Conservation (phyloP, 2,329 filamentous ascomycete species). For the Colletotrichum camelliae region DNA sequence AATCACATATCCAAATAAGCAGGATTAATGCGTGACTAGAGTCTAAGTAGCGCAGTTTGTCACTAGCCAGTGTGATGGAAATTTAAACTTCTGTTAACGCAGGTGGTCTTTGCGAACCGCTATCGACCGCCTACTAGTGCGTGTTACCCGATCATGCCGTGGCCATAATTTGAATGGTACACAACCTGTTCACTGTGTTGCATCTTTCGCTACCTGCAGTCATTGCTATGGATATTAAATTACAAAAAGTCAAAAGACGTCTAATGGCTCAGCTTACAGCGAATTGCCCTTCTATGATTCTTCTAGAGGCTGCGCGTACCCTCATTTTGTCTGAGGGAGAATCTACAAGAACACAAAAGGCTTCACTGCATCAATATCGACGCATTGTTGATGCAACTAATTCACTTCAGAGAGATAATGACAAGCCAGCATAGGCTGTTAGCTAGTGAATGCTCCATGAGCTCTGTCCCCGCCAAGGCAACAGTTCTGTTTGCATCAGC, state of each 20-base stretch:
- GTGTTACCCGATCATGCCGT: not conserved
- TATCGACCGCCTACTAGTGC: not conserved
- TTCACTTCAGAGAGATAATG: not conserved
- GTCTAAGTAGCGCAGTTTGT: not conserved
- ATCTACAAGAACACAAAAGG: not conserved
- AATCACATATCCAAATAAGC: not conserved
- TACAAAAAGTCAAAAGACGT: not conserved
- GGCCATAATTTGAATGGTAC: not conserved
- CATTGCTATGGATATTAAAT: accelerated
- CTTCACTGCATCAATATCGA: not conserved
- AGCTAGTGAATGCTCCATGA: not conserved
- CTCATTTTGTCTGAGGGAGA: not conserved
- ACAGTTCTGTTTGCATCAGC: not conserved
- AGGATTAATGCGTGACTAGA: not conserved
- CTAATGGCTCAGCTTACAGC: not conserved
- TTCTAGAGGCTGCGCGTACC: not conserved
- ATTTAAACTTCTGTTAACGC: not conserved
- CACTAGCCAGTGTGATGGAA: not conserved
- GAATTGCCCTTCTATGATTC: not conserved
- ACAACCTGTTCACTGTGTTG: not conserved
- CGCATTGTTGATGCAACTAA: not conserved
- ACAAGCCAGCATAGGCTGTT: accelerated
- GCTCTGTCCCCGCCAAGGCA: not conserved
- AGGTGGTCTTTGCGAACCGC: not conserved
- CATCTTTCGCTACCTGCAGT: not conserved